Conservation (phyloP, 2,329 filamentous ascomycete species). For the Sarocladium brachiariae region DNA sequence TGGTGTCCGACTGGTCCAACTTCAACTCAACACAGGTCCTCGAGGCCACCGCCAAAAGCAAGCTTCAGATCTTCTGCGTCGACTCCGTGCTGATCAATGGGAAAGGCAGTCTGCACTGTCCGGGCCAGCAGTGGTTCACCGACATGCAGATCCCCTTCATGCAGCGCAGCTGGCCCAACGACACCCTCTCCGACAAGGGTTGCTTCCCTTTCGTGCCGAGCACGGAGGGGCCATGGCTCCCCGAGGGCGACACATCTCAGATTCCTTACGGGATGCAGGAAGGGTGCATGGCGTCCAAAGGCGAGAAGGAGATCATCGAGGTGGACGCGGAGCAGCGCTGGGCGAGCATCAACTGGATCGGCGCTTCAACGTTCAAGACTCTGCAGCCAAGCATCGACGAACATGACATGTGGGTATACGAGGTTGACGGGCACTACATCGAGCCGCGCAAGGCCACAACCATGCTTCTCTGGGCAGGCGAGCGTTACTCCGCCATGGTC, state of each 20-base stretch:
- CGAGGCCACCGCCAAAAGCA: too few species aligned
- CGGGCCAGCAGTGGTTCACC: not conserved
- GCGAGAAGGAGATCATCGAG: not conserved
- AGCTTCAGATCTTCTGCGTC: constrained; percentile 7
- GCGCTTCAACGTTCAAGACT: constrained; percentile 19
- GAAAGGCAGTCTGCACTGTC: constrained; percentile 10
- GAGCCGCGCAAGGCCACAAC: constrained; percentile 19
- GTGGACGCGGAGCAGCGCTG: constrained; percentile 9
- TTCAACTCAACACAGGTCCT: constrained; percentile 11
- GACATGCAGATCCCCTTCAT: too few species aligned
- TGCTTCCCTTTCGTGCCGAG: constrained; percentile 9
- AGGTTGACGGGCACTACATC: constrained; percentile 34
- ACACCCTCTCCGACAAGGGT: constrained; percentile 9
- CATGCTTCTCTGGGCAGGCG: constrained; percentile 25
- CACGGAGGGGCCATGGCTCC: constrained; percentile 10
- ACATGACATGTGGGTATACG: constrained; percentile 36
- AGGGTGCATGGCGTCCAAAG: constrained; percentile 4
- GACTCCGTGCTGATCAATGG: constrained; percentile 11
- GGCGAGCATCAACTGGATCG: constrained; percentile 12
- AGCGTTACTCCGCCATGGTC: constrained; percentile 33
- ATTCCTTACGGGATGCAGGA: too few species aligned
- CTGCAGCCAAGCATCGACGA: constrained; percentile 26
- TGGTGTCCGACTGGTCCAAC: constrained; percentile 14
- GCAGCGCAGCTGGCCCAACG: too few species aligned
- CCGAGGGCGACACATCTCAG: too few species aligned